phyloP scores from a whole-genome alignment of 805 yeast species.

The Candida takata region DNA sequence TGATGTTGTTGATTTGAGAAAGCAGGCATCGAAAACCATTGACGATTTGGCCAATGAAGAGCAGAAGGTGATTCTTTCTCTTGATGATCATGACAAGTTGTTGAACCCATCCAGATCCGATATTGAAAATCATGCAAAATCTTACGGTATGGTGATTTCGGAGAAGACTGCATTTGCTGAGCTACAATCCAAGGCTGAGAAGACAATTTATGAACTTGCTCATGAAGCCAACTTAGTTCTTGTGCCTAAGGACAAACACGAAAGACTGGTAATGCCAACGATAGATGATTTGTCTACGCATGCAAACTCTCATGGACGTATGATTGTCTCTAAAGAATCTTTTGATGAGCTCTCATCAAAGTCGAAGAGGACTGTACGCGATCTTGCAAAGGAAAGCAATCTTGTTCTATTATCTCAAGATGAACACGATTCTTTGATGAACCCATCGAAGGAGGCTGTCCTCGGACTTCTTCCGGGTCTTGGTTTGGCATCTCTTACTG shows the following conservation, averaged over 20 bases:
- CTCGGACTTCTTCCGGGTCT: constrained; percentile 4
- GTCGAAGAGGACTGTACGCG: constrained; percentile 14
- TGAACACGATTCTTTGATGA: constrained; percentile 11
- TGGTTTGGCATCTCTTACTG: constrained; percentile 9
- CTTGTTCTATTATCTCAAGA: constrained; percentile 12
- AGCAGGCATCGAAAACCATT: constrained; percentile 15
- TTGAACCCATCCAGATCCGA: constrained; percentile 8
- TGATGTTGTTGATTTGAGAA: constrained; percentile 6
- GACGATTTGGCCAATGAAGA: constrained; percentile 19
- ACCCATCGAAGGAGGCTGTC: constrained; percentile 13
- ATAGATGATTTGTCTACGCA: constrained; percentile 2
- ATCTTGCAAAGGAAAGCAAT: constrained; percentile 15
- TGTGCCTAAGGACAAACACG: constrained; percentile 18
- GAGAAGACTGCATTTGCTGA: constrained; percentile 1
- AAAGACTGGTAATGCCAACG: constrained; percentile 13
- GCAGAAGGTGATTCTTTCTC: constrained; percentile 8
- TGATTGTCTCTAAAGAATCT: constrained; percentile 5
- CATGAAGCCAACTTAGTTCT: constrained; percentile 21
- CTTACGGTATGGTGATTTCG: constrained; percentile 4
- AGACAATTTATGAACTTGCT: constrained; percentile 15
- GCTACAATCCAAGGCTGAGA: constrained; percentile 5
- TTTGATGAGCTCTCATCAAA: constrained; percentile 9
- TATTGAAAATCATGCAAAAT: constrained; percentile 9
- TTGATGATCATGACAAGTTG: constrained; percentile 11
- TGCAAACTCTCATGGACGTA: constrained; percentile 7